Evolutionary conservation across 345 rosid genomes (phyloP).

Genomic region (Mangifera indica): DNA sequence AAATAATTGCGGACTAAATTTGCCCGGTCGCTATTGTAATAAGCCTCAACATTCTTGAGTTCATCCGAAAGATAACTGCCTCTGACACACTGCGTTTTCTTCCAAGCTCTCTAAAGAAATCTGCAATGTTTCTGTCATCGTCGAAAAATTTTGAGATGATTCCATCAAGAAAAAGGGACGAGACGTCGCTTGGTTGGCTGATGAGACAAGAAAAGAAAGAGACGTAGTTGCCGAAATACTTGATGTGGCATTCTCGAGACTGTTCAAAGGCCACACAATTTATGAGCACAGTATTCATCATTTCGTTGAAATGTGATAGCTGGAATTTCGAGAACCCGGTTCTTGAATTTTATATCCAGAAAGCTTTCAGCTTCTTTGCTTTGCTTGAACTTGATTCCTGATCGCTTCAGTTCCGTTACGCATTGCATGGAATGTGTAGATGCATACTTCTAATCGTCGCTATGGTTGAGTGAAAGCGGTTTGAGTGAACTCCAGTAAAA

Average conservation of each 20-base stretch:
- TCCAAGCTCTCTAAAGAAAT: constrained; percentile 7
- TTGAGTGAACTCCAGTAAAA: not conserved
- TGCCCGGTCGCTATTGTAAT: constrained; percentile 14
- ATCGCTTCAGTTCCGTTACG: not conserved
- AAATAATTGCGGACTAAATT: constrained; percentile 4
- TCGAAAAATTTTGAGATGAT: constrained; percentile 11
- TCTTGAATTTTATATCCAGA: constrained; percentile 16
- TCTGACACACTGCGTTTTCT: not conserved
- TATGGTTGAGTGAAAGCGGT: not conserved
- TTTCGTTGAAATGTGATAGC: not conserved
- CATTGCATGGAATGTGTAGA: not conserved
- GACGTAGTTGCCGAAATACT: not conserved
- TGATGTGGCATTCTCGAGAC: not conserved
- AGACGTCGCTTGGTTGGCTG: constrained; percentile 9
- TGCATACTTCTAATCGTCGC: not conserved
- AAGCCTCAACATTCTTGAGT: not conserved
- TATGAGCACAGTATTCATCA: not conserved
- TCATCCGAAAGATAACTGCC: constrained; percentile 10
- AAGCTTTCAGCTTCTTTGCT: not conserved
- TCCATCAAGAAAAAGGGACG: constrained; percentile 6
- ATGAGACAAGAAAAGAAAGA: constrained; percentile 23
- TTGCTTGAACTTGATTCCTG: constrained; percentile 16
- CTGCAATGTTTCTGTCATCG: constrained; percentile 12
- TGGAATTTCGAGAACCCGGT: constrained; percentile 19
- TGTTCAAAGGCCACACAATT: constrained; percentile 1